Percentiles rank a stretch among this genome's conserved stretches.
These are phyloP conservation scores for Allium fistulosum DNA, from an alignment of 106 monocot genomes.

Conservation along the genomic window DNA sequence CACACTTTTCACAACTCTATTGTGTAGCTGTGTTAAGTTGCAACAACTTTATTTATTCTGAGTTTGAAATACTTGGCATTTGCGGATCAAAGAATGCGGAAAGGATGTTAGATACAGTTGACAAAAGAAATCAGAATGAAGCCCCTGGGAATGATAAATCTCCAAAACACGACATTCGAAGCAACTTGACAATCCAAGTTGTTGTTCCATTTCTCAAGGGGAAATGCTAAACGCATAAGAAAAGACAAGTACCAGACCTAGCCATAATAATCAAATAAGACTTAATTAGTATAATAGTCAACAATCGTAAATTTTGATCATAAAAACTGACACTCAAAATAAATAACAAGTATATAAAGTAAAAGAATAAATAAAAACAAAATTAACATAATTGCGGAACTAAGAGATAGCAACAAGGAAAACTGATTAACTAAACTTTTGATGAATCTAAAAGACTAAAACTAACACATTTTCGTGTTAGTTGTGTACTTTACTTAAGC, in stretches of 20 bases:
- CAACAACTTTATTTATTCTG: slow-evolving; percentile 39
- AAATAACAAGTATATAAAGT: too few species aligned
- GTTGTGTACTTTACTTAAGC: neutral
- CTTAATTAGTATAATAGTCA: too few species aligned
- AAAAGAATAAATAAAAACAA: neutral
- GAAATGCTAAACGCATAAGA: slow-evolving; percentile 20
- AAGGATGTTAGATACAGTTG: slow-evolving; percentile 58
- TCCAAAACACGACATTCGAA: slow-evolving; percentile 37
- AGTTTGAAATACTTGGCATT: slow-evolving; percentile 31
- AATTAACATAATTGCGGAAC: neutral
- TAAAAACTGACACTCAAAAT: too few species aligned
- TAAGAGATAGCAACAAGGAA: neutral
- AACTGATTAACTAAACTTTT: neutral
- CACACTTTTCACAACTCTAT: slow-evolving; percentile 1
- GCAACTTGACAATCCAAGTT: slow-evolving; percentile 41
- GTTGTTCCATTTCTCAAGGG: slow-evolving; percentile 70
- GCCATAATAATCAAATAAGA: neutral
- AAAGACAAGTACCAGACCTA: slow-evolving; percentile 23
- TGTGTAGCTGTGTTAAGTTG: slow-evolving; percentile 2
- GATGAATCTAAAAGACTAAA: too few species aligned
- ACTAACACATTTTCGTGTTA: neutral
- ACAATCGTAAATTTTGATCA: too few species aligned
- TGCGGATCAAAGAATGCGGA: slow-evolving; percentile 37
- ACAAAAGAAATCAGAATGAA: slow-evolving; percentile 74
- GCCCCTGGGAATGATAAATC: slow-evolving; percentile 49